phyloP scores from a whole-genome alignment of 2,329 filamentous ascomycete genomes.

The Exophiala aquamarina region DNA sequence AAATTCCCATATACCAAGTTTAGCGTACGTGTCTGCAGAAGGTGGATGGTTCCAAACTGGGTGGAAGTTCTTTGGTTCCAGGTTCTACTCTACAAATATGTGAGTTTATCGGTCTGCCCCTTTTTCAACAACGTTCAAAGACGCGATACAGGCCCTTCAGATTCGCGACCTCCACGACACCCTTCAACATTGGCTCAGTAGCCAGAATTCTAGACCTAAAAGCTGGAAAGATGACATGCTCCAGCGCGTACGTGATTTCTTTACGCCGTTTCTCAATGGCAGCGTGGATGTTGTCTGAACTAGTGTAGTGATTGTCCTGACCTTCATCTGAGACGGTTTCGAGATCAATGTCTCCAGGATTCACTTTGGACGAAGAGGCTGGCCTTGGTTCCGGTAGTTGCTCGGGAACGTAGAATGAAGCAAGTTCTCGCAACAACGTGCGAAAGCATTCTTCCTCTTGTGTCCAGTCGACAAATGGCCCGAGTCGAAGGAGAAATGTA shows the following conservation, averaged over 20 bases:
- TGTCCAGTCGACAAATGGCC: slow-evolving; percentile 83
- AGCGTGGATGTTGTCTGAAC: slow-evolving; percentile 28
- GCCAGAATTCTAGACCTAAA: slow-evolving; percentile 81
- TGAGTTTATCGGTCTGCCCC: too few relatives aligned
- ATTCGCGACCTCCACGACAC: slow-evolving; percentile 83
- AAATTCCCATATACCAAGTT: too few relatives aligned
- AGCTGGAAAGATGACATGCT: slow-evolving; percentile 86
- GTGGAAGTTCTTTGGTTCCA: too few relatives aligned
- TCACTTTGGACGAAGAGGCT: slow-evolving; percentile 23
- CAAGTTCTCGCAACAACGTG: slow-evolving; percentile 80
- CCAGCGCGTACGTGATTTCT: slow-evolving; percentile 73
- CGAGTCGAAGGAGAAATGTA: slow-evolving; percentile 80
- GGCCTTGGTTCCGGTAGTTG: slow-evolving; percentile 61
- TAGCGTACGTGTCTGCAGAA: too few relatives aligned
- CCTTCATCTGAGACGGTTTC: slow-evolving; percentile 29
- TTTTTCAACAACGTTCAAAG: slow-evolving; percentile 85
- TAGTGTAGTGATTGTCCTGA: slow-evolving; percentile 34
- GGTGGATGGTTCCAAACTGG: too few relatives aligned
- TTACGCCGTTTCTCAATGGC: slow-evolving; percentile 50
- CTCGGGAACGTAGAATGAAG: slow-evolving; percentile 88
- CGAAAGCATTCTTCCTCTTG: slow-evolving; percentile 84
- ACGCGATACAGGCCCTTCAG: slow-evolving; percentile 90
- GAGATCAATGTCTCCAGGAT: slow-evolving; percentile 11
- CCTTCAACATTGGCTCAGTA: slow-evolving; percentile 73
- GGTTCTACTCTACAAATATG: too few relatives aligned